phyloP scores from a whole-genome alignment of 176 grass and related monocot species.

The Oryza rufipogon region DNA sequence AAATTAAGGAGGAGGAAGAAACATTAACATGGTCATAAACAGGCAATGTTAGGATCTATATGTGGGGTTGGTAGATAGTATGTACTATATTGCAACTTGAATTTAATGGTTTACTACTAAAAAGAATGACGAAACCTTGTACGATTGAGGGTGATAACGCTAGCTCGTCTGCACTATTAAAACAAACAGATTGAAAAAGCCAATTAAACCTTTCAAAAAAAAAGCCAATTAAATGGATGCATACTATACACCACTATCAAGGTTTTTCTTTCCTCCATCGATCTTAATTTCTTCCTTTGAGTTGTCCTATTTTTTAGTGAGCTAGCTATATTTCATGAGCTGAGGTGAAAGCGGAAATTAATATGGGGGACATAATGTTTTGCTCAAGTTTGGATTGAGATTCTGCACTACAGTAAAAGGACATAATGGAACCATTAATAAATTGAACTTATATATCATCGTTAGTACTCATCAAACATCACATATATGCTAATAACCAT shows the following conservation, averaged over 20 bases:
- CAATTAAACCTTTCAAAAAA: constrained; percentile 20
- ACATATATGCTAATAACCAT: constrained; percentile 21
- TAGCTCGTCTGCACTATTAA: neutral
- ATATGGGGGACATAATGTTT: neutral
- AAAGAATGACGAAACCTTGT: neutral
- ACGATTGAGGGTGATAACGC: neutral
- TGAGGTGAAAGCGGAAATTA: constrained; percentile 8
- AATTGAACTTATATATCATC: no score
- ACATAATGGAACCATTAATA: neutral
- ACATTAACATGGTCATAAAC: neutral
- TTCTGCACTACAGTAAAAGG: constrained; percentile 2
- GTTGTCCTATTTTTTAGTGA: constrained; percentile 20
- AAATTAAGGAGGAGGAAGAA: constrained; percentile 37
- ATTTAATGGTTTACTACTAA: constrained; percentile 5
- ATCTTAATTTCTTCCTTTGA: neutral
- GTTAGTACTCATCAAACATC: constrained; percentile 5
- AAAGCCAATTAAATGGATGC: constrained; percentile 5
- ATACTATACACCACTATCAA: neutral
- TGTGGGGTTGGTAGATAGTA: neutral
- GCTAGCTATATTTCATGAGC: constrained; percentile 54
- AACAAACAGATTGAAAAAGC: neutral
- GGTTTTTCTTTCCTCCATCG: neutral
- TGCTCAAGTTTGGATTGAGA: neutral
- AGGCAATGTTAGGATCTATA: constrained; percentile 4
- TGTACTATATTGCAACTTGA: constrained; percentile 31